Evolutionary conservation across 2,329 filamentous ascomycete genomes (phyloP).

Genomic region (Sclerotiophoma versabilis): DNA sequence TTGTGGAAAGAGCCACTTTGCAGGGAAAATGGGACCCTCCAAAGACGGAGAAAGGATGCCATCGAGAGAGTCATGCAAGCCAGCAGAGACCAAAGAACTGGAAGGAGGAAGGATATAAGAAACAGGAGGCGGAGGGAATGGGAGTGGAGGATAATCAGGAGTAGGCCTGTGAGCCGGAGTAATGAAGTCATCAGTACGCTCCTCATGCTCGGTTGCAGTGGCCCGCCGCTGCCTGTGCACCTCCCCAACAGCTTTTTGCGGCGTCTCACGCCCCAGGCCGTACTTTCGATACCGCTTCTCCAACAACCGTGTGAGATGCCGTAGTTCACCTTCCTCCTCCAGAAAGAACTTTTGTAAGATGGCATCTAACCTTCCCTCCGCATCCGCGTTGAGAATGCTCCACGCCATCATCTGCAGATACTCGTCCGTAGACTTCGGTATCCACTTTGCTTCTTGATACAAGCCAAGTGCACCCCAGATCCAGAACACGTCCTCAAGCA

Average conservation of each 20-base stretch:
- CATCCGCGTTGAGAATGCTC: not conserved
- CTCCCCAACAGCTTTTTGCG: rapidly evolving
- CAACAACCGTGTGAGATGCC: not conserved
- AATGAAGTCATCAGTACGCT: not conserved
- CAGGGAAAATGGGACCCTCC: not conserved
- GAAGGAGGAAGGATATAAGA: too few relatives aligned
- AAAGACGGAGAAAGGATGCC: too few relatives aligned
- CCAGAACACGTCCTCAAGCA: not conserved
- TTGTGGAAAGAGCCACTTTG: not conserved
- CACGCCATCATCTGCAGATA: not conserved
- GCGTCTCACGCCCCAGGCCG: not conserved
- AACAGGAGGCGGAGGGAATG: too few relatives aligned
- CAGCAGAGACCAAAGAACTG: too few relatives aligned
- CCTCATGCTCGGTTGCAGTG: not conserved
- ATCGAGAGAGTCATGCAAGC: too few relatives aligned
- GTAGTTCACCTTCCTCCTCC: not conserved
- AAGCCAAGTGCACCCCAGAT: not conserved
- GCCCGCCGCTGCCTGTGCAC: not conserved
- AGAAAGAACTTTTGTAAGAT: not conserved
- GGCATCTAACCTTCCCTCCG: not conserved
- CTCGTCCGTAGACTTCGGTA: not conserved
- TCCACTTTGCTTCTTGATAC: not conserved
- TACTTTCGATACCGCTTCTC: not conserved
- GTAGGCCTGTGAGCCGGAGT: not conserved
- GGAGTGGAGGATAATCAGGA: not conserved